phyloP scores from a whole-genome alignment of 1,284 basidiomycete genomes.

The Rhodotorula glutinis region DNA sequence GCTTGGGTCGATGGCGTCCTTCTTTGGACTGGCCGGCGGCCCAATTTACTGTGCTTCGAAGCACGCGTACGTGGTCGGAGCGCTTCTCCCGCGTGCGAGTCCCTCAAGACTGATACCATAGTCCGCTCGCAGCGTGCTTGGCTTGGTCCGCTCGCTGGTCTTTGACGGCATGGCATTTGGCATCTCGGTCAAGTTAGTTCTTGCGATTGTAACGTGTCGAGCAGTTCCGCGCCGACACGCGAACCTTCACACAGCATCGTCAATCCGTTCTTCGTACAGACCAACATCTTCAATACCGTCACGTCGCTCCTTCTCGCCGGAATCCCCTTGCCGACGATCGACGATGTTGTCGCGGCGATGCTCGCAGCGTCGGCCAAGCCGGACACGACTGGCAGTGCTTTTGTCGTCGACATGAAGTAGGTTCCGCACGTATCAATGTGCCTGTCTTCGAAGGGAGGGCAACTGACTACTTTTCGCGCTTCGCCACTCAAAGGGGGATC shows the following conservation, averaged over 20 bases:
- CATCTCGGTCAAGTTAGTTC: conserved; percentile 55
- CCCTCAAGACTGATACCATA: conserved; percentile 22
- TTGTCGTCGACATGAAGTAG: conserved; percentile 35
- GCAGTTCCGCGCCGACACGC: too few species aligned
- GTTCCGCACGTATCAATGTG: too few species aligned
- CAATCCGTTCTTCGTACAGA: conserved; percentile 51
- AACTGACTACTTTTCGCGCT: background rate
- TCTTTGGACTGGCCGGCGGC: conserved; percentile 53
- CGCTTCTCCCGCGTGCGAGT: too few species aligned
- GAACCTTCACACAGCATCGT: conserved; percentile 49
- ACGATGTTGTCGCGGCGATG: conserved; percentile 38
- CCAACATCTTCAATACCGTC: conserved; percentile 50
- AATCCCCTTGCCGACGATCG: conserved; percentile 49
- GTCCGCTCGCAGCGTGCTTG: conserved; percentile 48
- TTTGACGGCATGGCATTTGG: conserved; percentile 49
- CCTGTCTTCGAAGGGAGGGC: too few species aligned
- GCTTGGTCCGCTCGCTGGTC: conserved; percentile 57
- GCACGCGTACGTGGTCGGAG: background rate
- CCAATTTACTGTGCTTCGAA: conserved; percentile 55
- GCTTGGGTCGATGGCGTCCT: conserved; percentile 57
- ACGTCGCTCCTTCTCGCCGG: conserved; percentile 55
- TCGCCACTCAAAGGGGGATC: conserved; percentile 25
- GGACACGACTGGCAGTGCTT: conserved; percentile 14
- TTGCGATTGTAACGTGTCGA: too few species aligned
- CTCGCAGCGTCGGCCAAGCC: conserved; percentile 22